These are phyloP conservation scores for Neospora caninum DNA, from an alignment of 169 alveolate genomes.

Conservation along the genomic window DNA sequence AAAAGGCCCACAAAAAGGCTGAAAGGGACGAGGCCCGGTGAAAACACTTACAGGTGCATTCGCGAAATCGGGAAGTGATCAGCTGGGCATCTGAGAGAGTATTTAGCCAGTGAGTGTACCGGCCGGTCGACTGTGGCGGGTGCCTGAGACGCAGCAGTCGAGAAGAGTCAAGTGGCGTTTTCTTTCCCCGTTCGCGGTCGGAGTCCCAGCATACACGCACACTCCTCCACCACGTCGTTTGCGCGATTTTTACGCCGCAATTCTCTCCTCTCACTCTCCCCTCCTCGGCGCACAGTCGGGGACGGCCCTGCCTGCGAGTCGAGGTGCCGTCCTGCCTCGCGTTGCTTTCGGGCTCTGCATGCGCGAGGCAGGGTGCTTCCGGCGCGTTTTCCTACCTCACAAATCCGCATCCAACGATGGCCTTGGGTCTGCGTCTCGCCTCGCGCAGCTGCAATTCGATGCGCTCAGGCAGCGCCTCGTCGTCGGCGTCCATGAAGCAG, in stretches of 20 bases:
- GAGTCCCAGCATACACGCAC: background rate
- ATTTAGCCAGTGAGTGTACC: constrained; percentile 10
- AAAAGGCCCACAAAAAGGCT: background rate
- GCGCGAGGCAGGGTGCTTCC: too few relatives aligned
- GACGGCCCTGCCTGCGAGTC: too few relatives aligned
- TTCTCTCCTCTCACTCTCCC: too few relatives aligned
- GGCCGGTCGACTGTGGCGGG: background rate
- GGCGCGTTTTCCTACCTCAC: background rate
- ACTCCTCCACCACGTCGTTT: background rate
- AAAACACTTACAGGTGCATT: background rate
- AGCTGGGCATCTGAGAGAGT: background rate
- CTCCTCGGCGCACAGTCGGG: too few relatives aligned
- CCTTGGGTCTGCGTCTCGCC: background rate
- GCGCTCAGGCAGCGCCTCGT: background rate
- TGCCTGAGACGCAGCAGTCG: background rate
- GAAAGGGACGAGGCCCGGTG: background rate
- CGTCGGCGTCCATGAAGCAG: constrained; percentile 30
- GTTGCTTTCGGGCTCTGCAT: too few relatives aligned
- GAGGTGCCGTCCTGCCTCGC: too few relatives aligned
- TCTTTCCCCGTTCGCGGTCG: background rate
- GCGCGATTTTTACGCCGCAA: too few relatives aligned
- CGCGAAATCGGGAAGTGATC: constrained; percentile 8
- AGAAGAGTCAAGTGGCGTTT: background rate
- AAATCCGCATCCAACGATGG: constrained; percentile 6
- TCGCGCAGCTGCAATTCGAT: background rate